phyloP scores from a whole-genome alignment of 306 rosid genomes.

The Cicer pinnatifidum region DNA sequence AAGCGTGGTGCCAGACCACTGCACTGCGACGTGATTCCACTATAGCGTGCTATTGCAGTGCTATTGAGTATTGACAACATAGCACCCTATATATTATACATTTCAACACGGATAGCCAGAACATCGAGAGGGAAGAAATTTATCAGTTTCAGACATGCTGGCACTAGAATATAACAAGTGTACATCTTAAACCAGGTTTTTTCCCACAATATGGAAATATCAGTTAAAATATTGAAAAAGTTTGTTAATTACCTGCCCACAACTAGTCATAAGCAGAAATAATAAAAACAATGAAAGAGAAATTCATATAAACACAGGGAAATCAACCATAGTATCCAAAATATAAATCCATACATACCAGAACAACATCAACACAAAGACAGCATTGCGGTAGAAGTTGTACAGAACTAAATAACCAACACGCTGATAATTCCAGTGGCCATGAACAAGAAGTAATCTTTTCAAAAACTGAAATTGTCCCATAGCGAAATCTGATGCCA shows the following conservation, averaged over 20 bases:
- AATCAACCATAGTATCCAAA: conserved; percentile 35
- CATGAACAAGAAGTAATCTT: conserved; percentile 90
- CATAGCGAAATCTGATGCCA: conserved; percentile 99
- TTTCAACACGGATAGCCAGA: conserved; percentile 18
- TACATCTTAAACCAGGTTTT: conserved; percentile 2
- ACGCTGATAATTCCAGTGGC: conserved; percentile 99
- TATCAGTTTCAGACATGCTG: conserved; percentile 24
- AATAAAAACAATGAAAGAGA: conserved; percentile 10
- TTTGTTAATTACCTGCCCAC: conserved; percentile 20
- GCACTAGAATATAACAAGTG: conserved; percentile 34
- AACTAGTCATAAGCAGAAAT: conserved; percentile 33
- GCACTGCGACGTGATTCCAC: too few species aligned
- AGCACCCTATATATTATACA: conserved; percentile 1
- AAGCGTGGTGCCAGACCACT: too few species aligned
- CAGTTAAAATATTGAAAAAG: conserved; percentile 9
- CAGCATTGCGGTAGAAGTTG: conserved; percentile 99
- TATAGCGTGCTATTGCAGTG: too few species aligned
- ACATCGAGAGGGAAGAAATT: conserved; percentile 19
- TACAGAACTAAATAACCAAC: conserved; percentile 88
- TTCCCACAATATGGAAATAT: not conserved
- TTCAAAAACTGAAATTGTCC: conserved; percentile 91
- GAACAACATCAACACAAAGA: conserved; percentile 92
- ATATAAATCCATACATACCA: conserved; percentile 64
- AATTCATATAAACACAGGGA: conserved; percentile 13
- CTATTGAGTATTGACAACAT: too few species aligned